Base-by-base conservation (phyloP, 2,329 filamentous ascomycete species). In the Ophioceras dolichostomum region DNA sequence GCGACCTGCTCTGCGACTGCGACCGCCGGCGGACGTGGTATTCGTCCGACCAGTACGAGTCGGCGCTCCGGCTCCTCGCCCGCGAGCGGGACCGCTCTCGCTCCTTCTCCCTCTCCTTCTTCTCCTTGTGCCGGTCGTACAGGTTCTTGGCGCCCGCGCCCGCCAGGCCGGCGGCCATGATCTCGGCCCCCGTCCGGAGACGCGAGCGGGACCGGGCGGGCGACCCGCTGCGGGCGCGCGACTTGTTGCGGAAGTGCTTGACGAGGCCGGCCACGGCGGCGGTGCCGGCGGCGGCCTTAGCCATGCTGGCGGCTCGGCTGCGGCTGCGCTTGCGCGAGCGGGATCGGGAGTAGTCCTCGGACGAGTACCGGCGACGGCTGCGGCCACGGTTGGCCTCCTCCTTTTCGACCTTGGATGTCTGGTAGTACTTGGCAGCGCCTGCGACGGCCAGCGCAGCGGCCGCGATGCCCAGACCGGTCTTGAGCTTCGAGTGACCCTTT, bases 341-440 rank as follows among this genome's bases (percentile, higher is more conserved):
- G 18, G 68, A 68, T n/a, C 59, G 57, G 36, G 53, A 52, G 42
- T 59, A 57, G 48, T 28, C 36, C 13, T 24, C 28, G 9, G 36
- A 32, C 37, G 57, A 56, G 27, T 57, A 53, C 28, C 70, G 62
- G 30, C 58, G 64, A 22, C 68, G 64, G 47, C 67, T 68, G 32
- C 74, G 69, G 9, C 76, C 76, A 35, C 76, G 69, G 19, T 49
- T 58, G 12, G 64, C 53, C 47, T 79, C 74, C 44, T 77, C 75
- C 48, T 69, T 73, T 32, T 78, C 71, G 32, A 69, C 54, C 49
- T 73, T 76, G 54, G 65, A 71, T 46, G 68, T 66, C 43, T 77
- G 68, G 50, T 73, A 70, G 48, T 77, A 78, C 50, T 79, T 78
- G 43, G 73, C 67, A 5, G 75, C 75, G n/a, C 75, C 76, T 4